Evolutionary conservation across 208 protist genomes (phyloP), one percentile per base, ranked within the genome.

Genomic region (Crithidia mellificae): DNA sequence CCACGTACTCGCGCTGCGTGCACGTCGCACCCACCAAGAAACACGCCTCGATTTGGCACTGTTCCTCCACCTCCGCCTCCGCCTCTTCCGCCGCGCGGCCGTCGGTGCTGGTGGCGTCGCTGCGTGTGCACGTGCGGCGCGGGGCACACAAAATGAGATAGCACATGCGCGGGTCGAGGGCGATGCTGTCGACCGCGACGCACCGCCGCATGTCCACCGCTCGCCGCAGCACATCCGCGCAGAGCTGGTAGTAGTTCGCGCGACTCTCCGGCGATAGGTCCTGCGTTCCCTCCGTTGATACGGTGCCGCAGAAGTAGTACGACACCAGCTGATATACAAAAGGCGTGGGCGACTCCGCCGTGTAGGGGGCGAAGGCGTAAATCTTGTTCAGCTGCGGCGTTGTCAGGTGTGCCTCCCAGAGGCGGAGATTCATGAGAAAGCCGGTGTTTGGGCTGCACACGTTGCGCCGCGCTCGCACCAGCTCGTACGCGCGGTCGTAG

Each of bases 371-470:
- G 56, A 73, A 92, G 38, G 75, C 85, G 63, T 85, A 92, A 0
- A 67, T 72, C n/a, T 69, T 72, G 62, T 90, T 85, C 12, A 89
- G 55, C 9, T 72, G 32, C 24, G 83, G 85, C 15, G 32, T 56
- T 30, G 75, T n/a, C 38, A 95, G 54, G n/a, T 91, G 81, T 25
- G 73, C 67, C 66, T 93, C 82, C 88, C 87, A 96, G 20, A 91
- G 49, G 8, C 82, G 76, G 54, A 97, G 64, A 66, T 91, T 95
- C 54, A 89, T 87, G 62, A 92, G 87, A 73, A 98, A 98, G 32
- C 95, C 95, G 0, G 86, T 61, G 63, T 98, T 98, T 2, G 95
- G 95, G 51, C 82, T 94, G 68, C 87, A 90, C 41, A 98, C 81
- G 22, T 55, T 75, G 7, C 95, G 80, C 30, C 74, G 71, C 20